A percentile compares a stretch with the other conserved stretches of the same genome.
Evolutionary conservation across 2,329 filamentous ascomycete genomes (phyloP).

Genomic region (Clonostachys solani): DNA sequence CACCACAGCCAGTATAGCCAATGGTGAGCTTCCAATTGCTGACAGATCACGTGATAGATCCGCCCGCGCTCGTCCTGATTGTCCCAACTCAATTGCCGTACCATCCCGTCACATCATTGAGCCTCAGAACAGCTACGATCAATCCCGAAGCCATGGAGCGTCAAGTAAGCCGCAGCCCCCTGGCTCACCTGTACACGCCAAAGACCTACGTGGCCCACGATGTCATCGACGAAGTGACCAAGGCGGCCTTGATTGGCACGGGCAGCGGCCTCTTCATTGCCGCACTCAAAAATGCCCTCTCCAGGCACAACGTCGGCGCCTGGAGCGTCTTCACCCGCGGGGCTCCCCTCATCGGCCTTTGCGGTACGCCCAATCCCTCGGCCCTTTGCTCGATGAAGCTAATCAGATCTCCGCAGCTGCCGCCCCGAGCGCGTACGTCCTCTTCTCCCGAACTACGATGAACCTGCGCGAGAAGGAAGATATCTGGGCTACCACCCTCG

Average conservation of each 20-base stretch:
- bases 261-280: conserved; percentile 67
- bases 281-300: conserved; percentile 81
- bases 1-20: not conserved
- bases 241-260: conserved; percentile 61
- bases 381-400: too few species aligned
- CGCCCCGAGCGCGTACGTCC: conserved; percentile 69
- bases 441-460: conserved; percentile 70
- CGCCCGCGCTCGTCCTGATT: too few species aligned
- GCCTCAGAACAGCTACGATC: not conserved
- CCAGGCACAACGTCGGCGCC: conserved; percentile 75
- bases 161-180: conserved; percentile 16
- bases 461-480: conserved; percentile 87
- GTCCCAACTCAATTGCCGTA: too few species aligned
- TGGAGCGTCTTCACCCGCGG: conserved; percentile 77
- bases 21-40: too few species aligned
- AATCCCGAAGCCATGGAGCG: conserved; percentile 22
- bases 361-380: conserved; percentile 16
- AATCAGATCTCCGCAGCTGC: conserved; percentile 18
- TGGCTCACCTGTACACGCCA: conserved; percentile 13
- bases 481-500: conserved; percentile 67
- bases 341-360: conserved; percentile 64
- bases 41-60: too few species aligned
- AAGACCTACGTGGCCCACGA: conserved; percentile 66
- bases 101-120: too few species aligned
- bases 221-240: conserved; percentile 63